Base-by-base conservation (phyloP, 2,329 filamentous ascomycete genomes). In the Epichloe festucae region DNA sequence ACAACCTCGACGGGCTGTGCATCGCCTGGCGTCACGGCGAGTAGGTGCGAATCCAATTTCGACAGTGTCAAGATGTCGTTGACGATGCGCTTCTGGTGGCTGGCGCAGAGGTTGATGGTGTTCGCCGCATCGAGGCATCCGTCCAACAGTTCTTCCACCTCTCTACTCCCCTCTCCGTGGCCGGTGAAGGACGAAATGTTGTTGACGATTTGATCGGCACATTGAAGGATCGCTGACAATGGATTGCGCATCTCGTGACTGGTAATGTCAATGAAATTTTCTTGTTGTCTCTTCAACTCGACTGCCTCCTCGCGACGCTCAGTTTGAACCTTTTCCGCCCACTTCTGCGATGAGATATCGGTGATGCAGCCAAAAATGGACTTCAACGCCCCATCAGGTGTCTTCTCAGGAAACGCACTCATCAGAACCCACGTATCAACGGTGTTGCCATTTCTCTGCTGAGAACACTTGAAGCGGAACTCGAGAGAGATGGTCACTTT, bases 281-380 rank as follows among this genome's bases (percentile, higher is more conserved):
- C 78, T 57, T 82, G 78, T 55, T 85, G 81, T 23, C 80, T 74
- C 65, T 93, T 93, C 54, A 89, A 74, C 63, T 91, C 85, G 2
- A 90, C 79, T 0, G 87, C 89, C 63, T 93, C 87, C 60, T 90
- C 80, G 60, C 87, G 84, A 53, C 87, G 81, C 44, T 82, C 77
- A 59, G 79, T 87, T 65, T 94, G 87, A 36, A 89, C 81, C 46
- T 84, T 82, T 65, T 94, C 88, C 1, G 88, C 87, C 74, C 84
- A 84, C 64, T 94, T 95, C 63, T 93, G 87, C 50, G 85, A 79
- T 17, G 85, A 89, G 56, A 95, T 94, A 61, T 94, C 87, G 0
- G 87, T 91, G 49, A 94, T 84, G 61, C 82, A 86, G 49, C 85
- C 86, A 58, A 90, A 89, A 3, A 89, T 83, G 55, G 82, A 81